Evolutionary conservation across 768 basidiomycete genomes (phyloP).

Genomic region (Mycena vitilis): DNA sequence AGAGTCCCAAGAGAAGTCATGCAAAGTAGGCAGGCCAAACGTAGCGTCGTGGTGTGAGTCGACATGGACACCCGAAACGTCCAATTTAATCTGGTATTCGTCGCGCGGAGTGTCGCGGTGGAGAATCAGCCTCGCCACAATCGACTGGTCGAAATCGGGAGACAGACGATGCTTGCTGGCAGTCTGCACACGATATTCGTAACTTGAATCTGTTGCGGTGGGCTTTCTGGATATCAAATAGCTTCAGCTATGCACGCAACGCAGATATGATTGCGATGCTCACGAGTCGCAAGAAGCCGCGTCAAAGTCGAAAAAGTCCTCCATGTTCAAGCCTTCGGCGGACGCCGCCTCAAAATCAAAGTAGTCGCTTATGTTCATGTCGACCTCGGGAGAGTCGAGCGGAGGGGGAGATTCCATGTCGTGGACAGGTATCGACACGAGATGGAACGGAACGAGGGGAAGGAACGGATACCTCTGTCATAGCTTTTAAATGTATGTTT

Average conservation of each 20-base stretch:
- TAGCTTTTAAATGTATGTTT: constrained; percentile 22
- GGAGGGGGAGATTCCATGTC: constrained; percentile 11
- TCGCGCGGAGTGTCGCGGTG: background rate
- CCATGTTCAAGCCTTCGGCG: too few species aligned
- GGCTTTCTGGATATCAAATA: background rate
- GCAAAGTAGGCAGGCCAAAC: background rate
- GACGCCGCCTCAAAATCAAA: too few species aligned
- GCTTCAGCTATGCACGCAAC: constrained; percentile 1
- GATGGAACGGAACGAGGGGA: background rate
- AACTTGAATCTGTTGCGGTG: background rate
- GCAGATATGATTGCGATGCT: background rate
- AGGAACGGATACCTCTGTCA: background rate
- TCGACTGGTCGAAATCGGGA: background rate
- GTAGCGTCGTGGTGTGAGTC: background rate
- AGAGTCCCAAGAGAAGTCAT: background rate
- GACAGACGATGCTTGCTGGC: background rate
- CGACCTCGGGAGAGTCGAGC: background rate
- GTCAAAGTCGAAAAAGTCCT: constrained; percentile 24
- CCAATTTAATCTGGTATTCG: constrained; percentile 10
- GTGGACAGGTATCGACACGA: background rate
- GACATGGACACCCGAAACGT: background rate
- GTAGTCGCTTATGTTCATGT: constrained; percentile 10
- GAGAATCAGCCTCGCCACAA: constrained; percentile 1
- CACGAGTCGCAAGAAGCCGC: constrained; percentile 27
- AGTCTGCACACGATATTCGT: background rate